phyloP scores from a whole-genome alignment of 495 filamentous ascomycete genomes.

The Daldinia caldariorum region DNA sequence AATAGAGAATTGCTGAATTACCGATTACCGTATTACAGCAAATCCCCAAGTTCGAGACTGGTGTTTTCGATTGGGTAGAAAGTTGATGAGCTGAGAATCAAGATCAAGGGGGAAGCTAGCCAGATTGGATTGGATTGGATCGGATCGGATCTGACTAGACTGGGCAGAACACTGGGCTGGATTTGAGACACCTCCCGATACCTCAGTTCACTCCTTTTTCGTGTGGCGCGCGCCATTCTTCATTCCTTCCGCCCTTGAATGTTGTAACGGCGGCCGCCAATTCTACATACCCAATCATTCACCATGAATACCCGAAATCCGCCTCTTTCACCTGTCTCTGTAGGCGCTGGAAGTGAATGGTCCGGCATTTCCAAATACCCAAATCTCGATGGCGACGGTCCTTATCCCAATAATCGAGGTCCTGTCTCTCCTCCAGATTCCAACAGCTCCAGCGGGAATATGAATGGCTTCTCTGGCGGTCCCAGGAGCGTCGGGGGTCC shows the following conservation, averaged over 20 bases:
- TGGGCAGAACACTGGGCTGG: constrained; percentile 25
- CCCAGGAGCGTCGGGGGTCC: constrained; percentile 67
- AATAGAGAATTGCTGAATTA: constrained; percentile 15
- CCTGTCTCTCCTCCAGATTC: constrained; percentile 77
- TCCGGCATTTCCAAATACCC: constrained; percentile 80
- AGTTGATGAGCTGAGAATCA: constrained; percentile 13
- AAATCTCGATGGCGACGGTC: constrained; percentile 61
- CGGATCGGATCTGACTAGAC: constrained; percentile 31
- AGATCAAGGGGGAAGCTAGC: constrained; percentile 24
- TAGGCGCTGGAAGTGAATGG: constrained; percentile 87
- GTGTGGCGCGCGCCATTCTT: constrained; percentile 45
- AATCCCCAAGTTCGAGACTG: constrained; percentile 1
- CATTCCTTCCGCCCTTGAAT: constrained; percentile 27
- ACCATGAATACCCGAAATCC: constrained; percentile 63
- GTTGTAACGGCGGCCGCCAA: constrained; percentile 25
- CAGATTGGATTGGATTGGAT: constrained; percentile 21
- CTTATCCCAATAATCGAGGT: constrained; percentile 65
- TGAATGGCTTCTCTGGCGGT: constrained; percentile 65
- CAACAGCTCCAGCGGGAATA: constrained; percentile 66
- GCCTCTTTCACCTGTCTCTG: constrained; percentile 84
- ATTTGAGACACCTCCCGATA: constrained; percentile 36
- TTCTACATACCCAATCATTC: constrained; percentile 40
- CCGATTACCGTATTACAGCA: constrained; percentile 8
- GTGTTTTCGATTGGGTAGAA: constrained; percentile 12
- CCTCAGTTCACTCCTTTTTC: constrained; percentile 38